A percentile compares a stretch with the other conserved stretches of the same genome.
Conservation (phyloP, 257 asterid species). For the Penstemon davidsonii region DNA sequence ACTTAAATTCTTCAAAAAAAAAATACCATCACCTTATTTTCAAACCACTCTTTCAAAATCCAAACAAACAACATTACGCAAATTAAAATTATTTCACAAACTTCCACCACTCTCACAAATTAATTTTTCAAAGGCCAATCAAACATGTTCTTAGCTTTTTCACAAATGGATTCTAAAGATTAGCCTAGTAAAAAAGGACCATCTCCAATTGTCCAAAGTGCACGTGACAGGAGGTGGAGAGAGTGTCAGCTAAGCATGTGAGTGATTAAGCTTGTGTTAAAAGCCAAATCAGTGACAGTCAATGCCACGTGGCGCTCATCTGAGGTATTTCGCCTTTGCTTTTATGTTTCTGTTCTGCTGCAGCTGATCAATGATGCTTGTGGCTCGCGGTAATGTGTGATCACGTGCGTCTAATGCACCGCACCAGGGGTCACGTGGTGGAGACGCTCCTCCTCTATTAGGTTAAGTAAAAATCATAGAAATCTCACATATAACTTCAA, state of each 20-base stretch:
- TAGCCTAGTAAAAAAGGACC: too few species aligned
- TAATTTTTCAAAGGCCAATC: too few species aligned
- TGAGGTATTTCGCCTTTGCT: not conserved
- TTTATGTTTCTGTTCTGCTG: slow-evolving; percentile 13
- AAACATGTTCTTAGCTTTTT: too few species aligned
- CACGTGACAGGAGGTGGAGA: slow-evolving; percentile 37
- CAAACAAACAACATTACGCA: too few species aligned
- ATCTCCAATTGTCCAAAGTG: slow-evolving; percentile 23
- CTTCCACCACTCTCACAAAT: too few species aligned
- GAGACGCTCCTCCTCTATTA: not conserved
- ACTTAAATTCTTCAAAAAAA: too few species aligned
- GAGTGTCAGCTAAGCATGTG: slow-evolving; percentile 43
- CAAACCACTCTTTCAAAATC: too few species aligned
- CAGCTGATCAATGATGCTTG: slow-evolving; percentile 25
- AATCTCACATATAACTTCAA: too few species aligned
- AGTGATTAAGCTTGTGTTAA: slow-evolving; percentile 29
- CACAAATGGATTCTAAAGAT: too few species aligned
- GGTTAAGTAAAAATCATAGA: too few species aligned
- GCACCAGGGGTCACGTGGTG: slow-evolving; percentile 40
- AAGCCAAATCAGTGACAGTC: slow-evolving; percentile 33
- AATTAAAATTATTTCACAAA: too few species aligned
- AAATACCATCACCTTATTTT: too few species aligned
- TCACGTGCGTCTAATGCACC: slow-evolving; percentile 44
- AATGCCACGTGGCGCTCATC: slow-evolving; percentile 44
- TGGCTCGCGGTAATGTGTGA: slow-evolving; percentile 36